Percentiles rank a stretch among this genome's conserved stretches.
These are phyloP conservation scores for Acer yangbiense DNA, from an alignment of 345 rosid species.

Conservation along the genomic window DNA sequence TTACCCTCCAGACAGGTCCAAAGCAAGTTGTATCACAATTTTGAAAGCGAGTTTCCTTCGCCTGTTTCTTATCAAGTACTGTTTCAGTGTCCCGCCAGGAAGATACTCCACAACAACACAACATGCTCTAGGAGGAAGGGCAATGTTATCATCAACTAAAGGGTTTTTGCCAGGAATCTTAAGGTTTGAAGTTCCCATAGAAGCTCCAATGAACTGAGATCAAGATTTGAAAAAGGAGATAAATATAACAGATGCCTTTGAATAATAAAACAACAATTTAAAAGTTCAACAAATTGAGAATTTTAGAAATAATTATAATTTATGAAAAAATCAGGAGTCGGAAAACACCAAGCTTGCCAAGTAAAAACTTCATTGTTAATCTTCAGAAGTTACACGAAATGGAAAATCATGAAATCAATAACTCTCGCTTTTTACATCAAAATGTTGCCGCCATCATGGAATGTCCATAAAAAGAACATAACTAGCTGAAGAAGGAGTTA, in stretches of 20 bases:
- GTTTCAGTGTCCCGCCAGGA: constrained; percentile 82
- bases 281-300: not conserved
- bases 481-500: constrained; percentile 17
- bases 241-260: not conserved
- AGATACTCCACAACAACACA: constrained; percentile 91
- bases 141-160: constrained; percentile 33
- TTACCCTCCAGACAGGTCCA: constrained; percentile 93
- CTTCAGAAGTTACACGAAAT: not conserved
- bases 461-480: constrained; percentile 2
- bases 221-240: not conserved
- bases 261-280: not conserved
- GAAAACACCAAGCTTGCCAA: not conserved
- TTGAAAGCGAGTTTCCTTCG: constrained; percentile 75
- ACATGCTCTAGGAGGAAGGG: constrained; percentile 72
- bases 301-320: not conserved
- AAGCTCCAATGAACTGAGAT: constrained; percentile 86
- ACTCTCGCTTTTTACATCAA: not conserved
- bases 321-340: not conserved
- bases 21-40: constrained; percentile 77
- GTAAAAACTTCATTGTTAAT: not conserved
- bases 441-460: not conserved
- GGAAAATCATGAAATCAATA: constrained; percentile 7
- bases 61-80: constrained; percentile 69
- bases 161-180: constrained; percentile 57
- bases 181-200: constrained; percentile 88